phyloP scores from a whole-genome alignment of 768 basidiomycete species.

The Suillus hirtellus region DNA sequence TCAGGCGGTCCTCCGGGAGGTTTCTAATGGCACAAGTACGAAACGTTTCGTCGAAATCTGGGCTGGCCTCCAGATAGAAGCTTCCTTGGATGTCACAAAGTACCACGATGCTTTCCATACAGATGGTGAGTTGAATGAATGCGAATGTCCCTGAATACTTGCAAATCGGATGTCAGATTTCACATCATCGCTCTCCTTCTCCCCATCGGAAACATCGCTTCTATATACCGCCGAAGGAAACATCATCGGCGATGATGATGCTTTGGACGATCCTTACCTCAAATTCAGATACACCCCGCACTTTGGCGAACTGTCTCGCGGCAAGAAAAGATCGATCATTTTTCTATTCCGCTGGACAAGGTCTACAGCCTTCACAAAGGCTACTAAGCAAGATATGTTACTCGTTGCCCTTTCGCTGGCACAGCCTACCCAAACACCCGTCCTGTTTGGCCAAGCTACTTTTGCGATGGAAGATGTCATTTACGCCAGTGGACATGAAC shows the following conservation, averaged over 20 bases:
- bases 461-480: conserved; percentile 48
- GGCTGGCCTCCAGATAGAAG: conserved; percentile 43
- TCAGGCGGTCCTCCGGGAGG: conserved; percentile 48
- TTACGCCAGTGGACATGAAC: conserved; percentile 64
- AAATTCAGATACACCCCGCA: conserved; percentile 58
- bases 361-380: conserved; percentile 15
- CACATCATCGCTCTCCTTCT: conserved; percentile 53
- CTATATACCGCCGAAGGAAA: conserved; percentile 65
- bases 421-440: conserved; percentile 16
- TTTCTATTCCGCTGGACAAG: conserved; percentile 54
- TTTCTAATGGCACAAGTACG: conserved; percentile 25
- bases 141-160: not conserved
- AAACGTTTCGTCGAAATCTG: conserved; percentile 65
- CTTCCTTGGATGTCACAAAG: conserved; percentile 56
- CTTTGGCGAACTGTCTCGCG: conserved; percentile 63
- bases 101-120: conserved; percentile 59
- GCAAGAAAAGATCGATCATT: conserved; percentile 51
- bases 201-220: conserved; percentile 50
- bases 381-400: conserved; percentile 13
- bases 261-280: conserved; percentile 28
- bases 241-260: conserved; percentile 16
- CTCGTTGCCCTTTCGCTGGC: conserved; percentile 17
- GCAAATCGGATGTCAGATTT: conserved; percentile 41
- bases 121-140: conserved; percentile 45
- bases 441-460: conserved; percentile 56